Base-by-base conservation (phyloP, 148 eudicot species). In the Rhododendron ovatum region DNA sequence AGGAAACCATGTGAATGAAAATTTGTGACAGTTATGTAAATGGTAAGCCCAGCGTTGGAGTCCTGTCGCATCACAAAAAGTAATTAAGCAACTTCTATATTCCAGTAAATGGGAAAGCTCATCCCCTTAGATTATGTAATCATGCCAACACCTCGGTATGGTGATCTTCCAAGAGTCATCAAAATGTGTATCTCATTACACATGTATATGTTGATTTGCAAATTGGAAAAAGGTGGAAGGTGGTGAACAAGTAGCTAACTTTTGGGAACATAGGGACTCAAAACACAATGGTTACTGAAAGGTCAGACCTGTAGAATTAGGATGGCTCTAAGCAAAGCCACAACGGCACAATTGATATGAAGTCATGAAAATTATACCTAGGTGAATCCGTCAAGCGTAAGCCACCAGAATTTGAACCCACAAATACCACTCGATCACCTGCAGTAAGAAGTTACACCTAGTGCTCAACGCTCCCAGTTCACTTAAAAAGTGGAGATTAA, bases 391-490 rank as follows among this genome's bases (percentile, higher is more conserved):
- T 57, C 22, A 91, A 69, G 83, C 90, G 88, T 13, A 92, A 82
- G 86, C 89, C 87, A 59, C 86, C 86, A 41, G 93, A 90, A 87
- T 90, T 71, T 37, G 92, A 75, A 83, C 93, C 93, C 7, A 89
- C 85, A 84, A 88, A 95, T 86, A 88, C 91, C 81, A 95, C 96
- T 86, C 90, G 89, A 89, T 95, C 98, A 85, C 98, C 98, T 93
- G 78, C n/a, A 86, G 43, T 69, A 69, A 69, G 15, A 26, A 69
- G 35, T 69, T 61, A 61, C 35, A 28, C 17, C 75, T 12, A 28
- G 35, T 69, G 18, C 37, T 26, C 75, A 69, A 69, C 75, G 30
- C 75, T 69, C 15, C 37, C 75, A 26, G 75, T 3, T 69, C 75
- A 69, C 35, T 11, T 10, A 69, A 69, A 69, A 28, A 11, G 15